Conservation (phyloP, 768 basidiomycete genomes). For the Cystofilobasidium ferigula region DNA sequence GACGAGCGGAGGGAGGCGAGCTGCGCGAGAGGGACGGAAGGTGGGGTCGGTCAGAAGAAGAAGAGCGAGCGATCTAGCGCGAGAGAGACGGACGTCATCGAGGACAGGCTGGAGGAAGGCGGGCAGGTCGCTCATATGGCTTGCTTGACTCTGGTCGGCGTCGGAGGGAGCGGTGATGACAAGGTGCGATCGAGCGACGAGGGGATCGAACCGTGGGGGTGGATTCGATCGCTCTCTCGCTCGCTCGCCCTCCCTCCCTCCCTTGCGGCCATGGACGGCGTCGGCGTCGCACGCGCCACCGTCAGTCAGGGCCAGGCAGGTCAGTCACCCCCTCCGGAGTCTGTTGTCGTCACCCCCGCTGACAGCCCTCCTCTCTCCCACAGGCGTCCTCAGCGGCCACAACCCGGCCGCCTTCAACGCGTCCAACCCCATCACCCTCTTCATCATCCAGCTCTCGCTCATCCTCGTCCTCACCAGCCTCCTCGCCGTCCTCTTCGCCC, state of each 20-base stretch:
- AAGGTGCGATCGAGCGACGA: no score
- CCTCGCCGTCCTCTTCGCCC: conserved; percentile 53
- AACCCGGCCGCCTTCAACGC: conserved; percentile 57
- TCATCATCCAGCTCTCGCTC: conserved; percentile 48
- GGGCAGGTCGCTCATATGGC: conserved; percentile 23
- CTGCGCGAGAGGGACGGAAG: conserved; percentile 39
- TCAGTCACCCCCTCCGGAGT: not conserved
- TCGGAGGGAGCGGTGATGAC: no score
- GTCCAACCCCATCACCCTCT: conserved; percentile 43
- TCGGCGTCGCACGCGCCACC: not conserved
- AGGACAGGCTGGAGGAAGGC: conserved; percentile 16
- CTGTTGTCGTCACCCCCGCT: not conserved
- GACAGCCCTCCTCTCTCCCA: not conserved
- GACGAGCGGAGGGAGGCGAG: conserved; percentile 55
- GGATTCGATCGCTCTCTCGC: no score
- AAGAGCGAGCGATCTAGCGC: no score
- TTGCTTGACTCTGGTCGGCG: no score
- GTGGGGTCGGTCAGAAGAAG: not conserved
- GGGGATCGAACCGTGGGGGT: no score
- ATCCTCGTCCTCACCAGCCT: conserved; percentile 70
- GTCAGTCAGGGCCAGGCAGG: conserved; percentile 4
- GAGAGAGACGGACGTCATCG: conserved; percentile 6
- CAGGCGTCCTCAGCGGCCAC: conserved; percentile 60
- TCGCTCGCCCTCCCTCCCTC: no score
- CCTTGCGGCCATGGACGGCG: not conserved